A percentile compares a stretch with the other conserved stretches of the same genome.
phyloP scores from a whole-genome alignment of 164 flowering plant genomes.

The Chloranthus sessilifolius region DNA sequence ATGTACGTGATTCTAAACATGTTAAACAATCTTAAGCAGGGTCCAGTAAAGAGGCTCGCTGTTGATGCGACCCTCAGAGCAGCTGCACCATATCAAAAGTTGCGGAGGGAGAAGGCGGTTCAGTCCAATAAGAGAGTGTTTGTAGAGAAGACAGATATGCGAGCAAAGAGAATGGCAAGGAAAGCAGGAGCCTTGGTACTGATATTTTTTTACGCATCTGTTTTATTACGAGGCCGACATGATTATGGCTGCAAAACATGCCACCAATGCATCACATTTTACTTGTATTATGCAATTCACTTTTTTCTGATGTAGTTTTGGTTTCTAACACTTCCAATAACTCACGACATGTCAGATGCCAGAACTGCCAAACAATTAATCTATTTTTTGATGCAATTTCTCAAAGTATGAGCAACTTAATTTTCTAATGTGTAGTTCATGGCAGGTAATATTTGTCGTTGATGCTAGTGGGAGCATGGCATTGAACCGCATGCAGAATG shows the following conservation, averaged over 20 bases:
- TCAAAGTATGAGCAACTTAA: too few relatives aligned
- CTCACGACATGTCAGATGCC: too few relatives aligned
- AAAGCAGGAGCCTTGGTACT: conserved; percentile 99
- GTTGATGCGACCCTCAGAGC: conserved; percentile 99
- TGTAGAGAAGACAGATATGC: conserved; percentile 94
- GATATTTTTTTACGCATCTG: background rate
- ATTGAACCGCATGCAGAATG: conserved; percentile 96
- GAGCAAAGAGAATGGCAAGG: conserved; percentile 97
- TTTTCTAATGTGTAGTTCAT: conserved; percentile 4
- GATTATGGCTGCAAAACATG: too few relatives aligned
- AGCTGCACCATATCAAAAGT: conserved; percentile 96
- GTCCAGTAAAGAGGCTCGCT: conserved; percentile 92
- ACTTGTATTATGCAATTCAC: too few relatives aligned
- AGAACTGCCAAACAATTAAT: too few relatives aligned
- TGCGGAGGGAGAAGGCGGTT: conserved; percentile 66
- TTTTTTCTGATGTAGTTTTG: too few relatives aligned
- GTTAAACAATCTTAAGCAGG: conserved; percentile 39
- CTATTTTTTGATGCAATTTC: too few relatives aligned
- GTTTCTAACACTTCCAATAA: too few relatives aligned
- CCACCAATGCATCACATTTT: too few relatives aligned
- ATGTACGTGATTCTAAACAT: background rate
- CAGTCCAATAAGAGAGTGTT: conserved; percentile 64
- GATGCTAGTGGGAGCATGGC: conserved; percentile 99
- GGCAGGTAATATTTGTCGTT: conserved; percentile 96
- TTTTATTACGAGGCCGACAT: too few relatives aligned